Conservation (phyloP, 129 eudicot species). For the Chrysanthemum seticuspe region DNA sequence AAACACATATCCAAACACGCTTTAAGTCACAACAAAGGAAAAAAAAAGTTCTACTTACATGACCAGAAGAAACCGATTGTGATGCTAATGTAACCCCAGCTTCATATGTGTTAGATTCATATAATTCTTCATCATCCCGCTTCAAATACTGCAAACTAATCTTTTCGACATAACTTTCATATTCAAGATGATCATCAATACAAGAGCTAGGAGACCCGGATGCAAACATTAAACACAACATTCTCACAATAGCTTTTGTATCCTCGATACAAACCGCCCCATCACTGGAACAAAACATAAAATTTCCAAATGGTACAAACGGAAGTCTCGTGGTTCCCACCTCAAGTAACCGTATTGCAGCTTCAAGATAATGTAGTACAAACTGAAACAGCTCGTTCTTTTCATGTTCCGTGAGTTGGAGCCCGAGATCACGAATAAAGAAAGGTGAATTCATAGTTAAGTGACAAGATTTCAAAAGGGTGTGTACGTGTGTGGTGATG, state of each 20-base stretch:
- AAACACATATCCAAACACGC: neutral
- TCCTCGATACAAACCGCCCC: slow-evolving; percentile 81
- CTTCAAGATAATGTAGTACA: slow-evolving; percentile 37
- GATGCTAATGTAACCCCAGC: slow-evolving; percentile 73
- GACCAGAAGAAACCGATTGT: slow-evolving; percentile 36
- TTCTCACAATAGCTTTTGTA: slow-evolving; percentile 42
- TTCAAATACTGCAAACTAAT: slow-evolving; percentile 51
- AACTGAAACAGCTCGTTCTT: slow-evolving; percentile 32
- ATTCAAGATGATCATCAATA: slow-evolving; percentile 71
- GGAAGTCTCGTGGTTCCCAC: neutral
- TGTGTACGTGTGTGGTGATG: slow-evolving; percentile 36
- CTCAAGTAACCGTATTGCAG: slow-evolving; percentile 12
- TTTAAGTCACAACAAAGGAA: too few species aligned
- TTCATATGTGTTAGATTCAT: slow-evolving; percentile 65
- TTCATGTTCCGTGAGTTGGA: slow-evolving; percentile 37
- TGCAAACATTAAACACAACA: slow-evolving; percentile 57
- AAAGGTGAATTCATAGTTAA: slow-evolving; percentile 43
- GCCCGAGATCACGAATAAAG: slow-evolving; percentile 26
- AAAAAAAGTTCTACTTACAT: slow-evolving; percentile 40
- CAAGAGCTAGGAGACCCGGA: slow-evolving; percentile 47
- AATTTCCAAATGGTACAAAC: slow-evolving; percentile 82
- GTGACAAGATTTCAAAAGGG: slow-evolving; percentile 65
- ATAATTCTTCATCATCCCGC: slow-evolving; percentile 37
- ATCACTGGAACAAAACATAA: slow-evolving; percentile 62
- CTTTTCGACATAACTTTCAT: slow-evolving; percentile 51